Base-by-base conservation (phyloP, 768 basidiomycete species). In the Fomitopsis serialis region DNA sequence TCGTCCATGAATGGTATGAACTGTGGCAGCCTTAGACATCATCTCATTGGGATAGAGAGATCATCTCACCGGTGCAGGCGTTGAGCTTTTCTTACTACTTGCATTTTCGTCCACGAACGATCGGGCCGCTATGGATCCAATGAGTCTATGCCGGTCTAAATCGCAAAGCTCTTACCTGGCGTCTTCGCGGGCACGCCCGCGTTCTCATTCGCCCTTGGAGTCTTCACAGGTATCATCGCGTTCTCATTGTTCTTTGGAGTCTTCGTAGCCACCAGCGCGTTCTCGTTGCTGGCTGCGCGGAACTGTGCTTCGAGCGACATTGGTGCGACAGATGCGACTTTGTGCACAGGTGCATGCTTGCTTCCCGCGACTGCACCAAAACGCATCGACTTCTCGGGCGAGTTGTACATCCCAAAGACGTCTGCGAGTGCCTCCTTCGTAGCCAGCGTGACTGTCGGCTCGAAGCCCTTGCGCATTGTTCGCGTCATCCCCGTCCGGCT, bases 321-420 rank as follows among this genome's bases (percentile, higher is more conserved):
- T 2, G 66, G 63, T 27, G 68, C 78, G 12, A 83, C 72, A 17
- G 81, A 78, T 42, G 87, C 85, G 21, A 91, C 71, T 62, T 79
- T 85, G 66, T 76, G 80, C 29, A 88, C 72, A 29, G 86, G 85
- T 0, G 85, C 86, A 63, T 89, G 80, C 63, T 88, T 89, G 60
- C 82, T 87, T 22, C 87, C 86, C 9, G 68, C 61, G n/a, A 64
- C 53, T 4, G 80, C 15, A 15, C 73, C 60, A 23, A 77, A 68
- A 48, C 78, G 81, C 43, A 76, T 75, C 0, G 85, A 85, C 70
- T 84, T 89, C 56, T 90, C 89, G 2, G 89, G 89, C 9, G 89
- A 91, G 66, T 97, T 96, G 66, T 94, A 98, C 87, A 98, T 93
- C 49, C 86, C 88, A 70, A 95, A 93, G 40, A 98, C 92, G 63